Percentiles rank a stretch among this genome's conserved stretches.
Conservation (phyloP, 1,139 yeast genomes). For the Taphrina wiesneri region DNA sequence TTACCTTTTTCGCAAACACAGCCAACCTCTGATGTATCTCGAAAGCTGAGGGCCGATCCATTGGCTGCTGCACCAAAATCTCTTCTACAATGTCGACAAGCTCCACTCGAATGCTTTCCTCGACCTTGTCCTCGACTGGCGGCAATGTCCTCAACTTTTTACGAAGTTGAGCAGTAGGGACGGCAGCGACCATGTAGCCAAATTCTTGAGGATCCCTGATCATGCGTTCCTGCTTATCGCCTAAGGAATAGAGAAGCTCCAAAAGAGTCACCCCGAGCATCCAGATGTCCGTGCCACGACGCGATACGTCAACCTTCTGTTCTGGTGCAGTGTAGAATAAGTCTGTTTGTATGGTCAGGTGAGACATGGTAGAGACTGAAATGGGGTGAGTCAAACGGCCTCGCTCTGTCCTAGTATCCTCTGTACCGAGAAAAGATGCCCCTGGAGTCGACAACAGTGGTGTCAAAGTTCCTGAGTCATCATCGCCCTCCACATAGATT, state of each 20-base stretch:
- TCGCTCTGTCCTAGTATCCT: conserved; percentile 21
- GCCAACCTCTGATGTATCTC: conserved; percentile 31
- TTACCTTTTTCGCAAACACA: conserved; percentile 24
- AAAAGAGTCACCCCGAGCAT: conserved; percentile 30
- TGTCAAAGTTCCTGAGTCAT: conserved; percentile 6
- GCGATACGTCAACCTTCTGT: conserved; percentile 32
- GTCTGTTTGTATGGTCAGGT: conserved; percentile 28
- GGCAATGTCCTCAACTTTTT: conserved; percentile 17
- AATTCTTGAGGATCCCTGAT: conserved; percentile 24
- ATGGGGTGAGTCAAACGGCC: conserved; percentile 24
- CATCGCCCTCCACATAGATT: conserved; percentile 27
- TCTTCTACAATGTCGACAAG: conserved; percentile 22
- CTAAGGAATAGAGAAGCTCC: conserved; percentile 19
- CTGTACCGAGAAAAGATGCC: not conserved
- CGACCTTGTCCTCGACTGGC: conserved; percentile 11
- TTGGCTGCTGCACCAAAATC: conserved; percentile 30
- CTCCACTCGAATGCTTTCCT: conserved; percentile 21
- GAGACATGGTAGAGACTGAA: conserved; percentile 31
- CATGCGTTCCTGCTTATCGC: conserved; percentile 27
- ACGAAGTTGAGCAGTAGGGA: conserved; percentile 23
- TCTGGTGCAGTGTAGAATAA: conserved; percentile 31
- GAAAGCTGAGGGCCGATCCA: conserved; percentile 31
- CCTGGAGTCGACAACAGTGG: conserved; percentile 18
- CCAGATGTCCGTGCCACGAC: conserved; percentile 33
- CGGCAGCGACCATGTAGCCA: conserved; percentile 30